Evolutionary conservation across 2,329 filamentous ascomycete genomes (phyloP), one percentile per base, ranked within the genome.

Genomic region (Diaporthe longicolla): DNA sequence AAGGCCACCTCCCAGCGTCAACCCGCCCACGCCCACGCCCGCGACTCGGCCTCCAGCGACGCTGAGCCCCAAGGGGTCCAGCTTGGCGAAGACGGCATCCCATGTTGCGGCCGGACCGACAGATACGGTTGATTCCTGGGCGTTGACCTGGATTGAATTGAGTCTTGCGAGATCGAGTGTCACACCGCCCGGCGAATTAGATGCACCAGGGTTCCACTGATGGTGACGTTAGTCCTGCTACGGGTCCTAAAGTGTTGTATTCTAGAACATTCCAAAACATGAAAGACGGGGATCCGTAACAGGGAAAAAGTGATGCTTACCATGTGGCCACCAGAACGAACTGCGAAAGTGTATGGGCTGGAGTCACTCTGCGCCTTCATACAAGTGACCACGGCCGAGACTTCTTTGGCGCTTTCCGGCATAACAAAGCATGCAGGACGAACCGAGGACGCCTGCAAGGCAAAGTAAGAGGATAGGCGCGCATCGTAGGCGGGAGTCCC

Each of bases 31-130:
- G 19, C 74, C 74, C 10, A 75, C 74, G 26, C 54, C 50, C 26
- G 73, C 76, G 9, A 77, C 72, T 10, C 76, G 58, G 21, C 76
- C 76, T 4, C 74, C 74, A 21, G 74, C 61, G 19, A 71, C 76
- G 8, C 73, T 71, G 0, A 77, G 45, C 2, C 74, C 72, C n/a
- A 74, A 65, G 9, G 70, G 70, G 10, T 77, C 76, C 15, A 77
- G 76, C 29, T 72, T 73, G 21, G 59, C 54, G 52, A 71, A 77
- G 1, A 77, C 74, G 21, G 74, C 65, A 17, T 74, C 69, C 55
- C 73, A 71, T 8, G 45, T 40, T 4, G 76, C 32, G 9, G 74
- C 76, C 7, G 71, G 65, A 3, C 76, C 76, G 15, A 76, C 21
- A 2, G 37, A 43, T 2, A 76, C 73, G 11, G 52, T 72, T 6